Conservation (phyloP, 768 basidiomycete species). For the Suillus variegatus region DNA sequence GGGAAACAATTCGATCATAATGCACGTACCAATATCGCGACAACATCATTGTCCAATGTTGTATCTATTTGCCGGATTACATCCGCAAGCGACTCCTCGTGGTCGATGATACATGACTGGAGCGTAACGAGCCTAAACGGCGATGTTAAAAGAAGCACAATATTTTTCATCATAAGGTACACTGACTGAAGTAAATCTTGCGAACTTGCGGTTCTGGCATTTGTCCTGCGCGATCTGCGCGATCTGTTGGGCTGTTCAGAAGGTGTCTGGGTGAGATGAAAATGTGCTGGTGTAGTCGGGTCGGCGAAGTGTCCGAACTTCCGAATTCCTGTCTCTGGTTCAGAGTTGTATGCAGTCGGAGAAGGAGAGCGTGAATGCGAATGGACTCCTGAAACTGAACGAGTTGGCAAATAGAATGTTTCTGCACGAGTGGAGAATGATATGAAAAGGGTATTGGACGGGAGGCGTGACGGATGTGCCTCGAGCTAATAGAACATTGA, state of each 20-base stretch:
- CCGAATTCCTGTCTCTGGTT: slow-evolving; percentile 61
- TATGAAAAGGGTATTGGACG: slow-evolving; percentile 74
- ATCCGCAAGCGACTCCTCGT: slow-evolving; percentile 48
- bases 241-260: slow-evolving; percentile 11
- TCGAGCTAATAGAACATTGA: slow-evolving; percentile 31
- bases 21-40: slow-evolving; percentile 44
- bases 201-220: slow-evolving; percentile 53
- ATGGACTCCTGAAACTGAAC: slow-evolving; percentile 27
- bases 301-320: slow-evolving; percentile 37
- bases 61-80: slow-evolving; percentile 50
- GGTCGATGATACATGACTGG: slow-evolving; percentile 54
- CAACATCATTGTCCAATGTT: slow-evolving; percentile 43
- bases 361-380: slow-evolving; percentile 46
- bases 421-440: slow-evolving; percentile 62
- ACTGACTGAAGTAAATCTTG: slow-evolving; percentile 75
- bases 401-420: slow-evolving; percentile 57
- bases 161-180: slow-evolving; percentile 4
- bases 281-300: slow-evolving; percentile 7
- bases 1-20: slow-evolving; percentile 20
- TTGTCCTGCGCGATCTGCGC: slow-evolving; percentile 27
- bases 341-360: slow-evolving; percentile 71
- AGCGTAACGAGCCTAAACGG: slow-evolving; percentile 50
- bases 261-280: neutral
- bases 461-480: slow-evolving; percentile 46
- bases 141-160: slow-evolving; percentile 8